Evolutionary conservation across 129 eudicot species (phyloP), one percentile per base, ranked within the genome.

Genomic region (Flaveria sonorensis): DNA sequence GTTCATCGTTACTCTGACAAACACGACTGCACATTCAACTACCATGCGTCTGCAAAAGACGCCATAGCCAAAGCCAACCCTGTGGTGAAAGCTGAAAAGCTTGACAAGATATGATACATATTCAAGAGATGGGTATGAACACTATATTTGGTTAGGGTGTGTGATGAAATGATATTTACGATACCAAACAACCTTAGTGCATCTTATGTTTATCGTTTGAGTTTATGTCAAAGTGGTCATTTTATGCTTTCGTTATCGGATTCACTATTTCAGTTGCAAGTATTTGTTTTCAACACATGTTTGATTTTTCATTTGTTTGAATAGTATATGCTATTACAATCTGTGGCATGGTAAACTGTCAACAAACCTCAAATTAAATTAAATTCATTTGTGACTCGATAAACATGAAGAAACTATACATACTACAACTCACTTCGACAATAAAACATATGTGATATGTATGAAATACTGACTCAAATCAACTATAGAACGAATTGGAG

Each of bases 51-150:
- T 43, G 94, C 61, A 2, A 79, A 77, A 24, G 89, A 89, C 72
- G 91, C 94, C 0, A 89, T 89, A 21, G 88, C 94, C 0, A 89
- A 86, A 50, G 94, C 94, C 19, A 89, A 89, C 70, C 94, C 94
- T 6, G 83, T 89, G 52, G 87, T 89, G 46, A 89, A 86, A 73
- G 95, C 89, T 2, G 89, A 89, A 64, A 89, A 89, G 85, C 89
- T 89, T 15, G 87, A 86, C 47, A 89, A 80, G 78, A 86, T 89
- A 69, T 78, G 82, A 78, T 23, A 52, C 70, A 42, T 6, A 6
- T 36, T 36, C 40, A 36, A 36, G 40, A 36, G 40, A 36, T 36
- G 69, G 2, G 45, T 7, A 30, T 20, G 32, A 63, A 63, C n/a
- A 19, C 13, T 19, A 15, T 7, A 43, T 15, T 14, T 28, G 69